Evolutionary conservation across 164 flowering plant species (phyloP).

Genomic region (Sedum album): DNA sequence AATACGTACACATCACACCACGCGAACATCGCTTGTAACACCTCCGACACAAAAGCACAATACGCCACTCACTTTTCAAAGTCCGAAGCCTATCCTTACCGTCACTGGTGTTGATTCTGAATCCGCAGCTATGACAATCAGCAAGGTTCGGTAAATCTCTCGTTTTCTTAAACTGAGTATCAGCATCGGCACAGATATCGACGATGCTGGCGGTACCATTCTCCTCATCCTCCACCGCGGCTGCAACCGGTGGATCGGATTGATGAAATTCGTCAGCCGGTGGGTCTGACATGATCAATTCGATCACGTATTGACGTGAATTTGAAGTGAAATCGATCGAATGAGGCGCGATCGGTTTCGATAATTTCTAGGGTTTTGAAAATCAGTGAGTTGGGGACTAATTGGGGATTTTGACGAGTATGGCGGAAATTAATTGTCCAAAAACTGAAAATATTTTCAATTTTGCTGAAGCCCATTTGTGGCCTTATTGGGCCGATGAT

Average conservation of each 20-base stretch:
- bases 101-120: neutral
- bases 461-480: too few species aligned
- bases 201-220: neutral
- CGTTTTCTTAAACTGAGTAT: neutral
- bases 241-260: neutral
- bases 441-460: neutral
- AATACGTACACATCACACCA: neutral
- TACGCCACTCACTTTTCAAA: neutral
- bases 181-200: neutral
- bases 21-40: neutral
- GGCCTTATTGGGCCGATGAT: too few species aligned
- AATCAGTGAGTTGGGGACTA: neutral
- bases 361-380: neutral
- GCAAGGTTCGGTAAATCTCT: neutral
- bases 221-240: neutral
- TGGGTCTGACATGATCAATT: neutral
- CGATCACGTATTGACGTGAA: neutral
- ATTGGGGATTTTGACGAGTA: neutral
- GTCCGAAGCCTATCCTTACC: slow-evolving; percentile 1
- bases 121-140: neutral
- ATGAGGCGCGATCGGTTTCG: neutral
- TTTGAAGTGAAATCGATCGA: neutral
- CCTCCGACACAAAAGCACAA: neutral
- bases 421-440: neutral
- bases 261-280: neutral